Conservation (phyloP, 305 asterid species). For the Fraxinus platypoda region DNA sequence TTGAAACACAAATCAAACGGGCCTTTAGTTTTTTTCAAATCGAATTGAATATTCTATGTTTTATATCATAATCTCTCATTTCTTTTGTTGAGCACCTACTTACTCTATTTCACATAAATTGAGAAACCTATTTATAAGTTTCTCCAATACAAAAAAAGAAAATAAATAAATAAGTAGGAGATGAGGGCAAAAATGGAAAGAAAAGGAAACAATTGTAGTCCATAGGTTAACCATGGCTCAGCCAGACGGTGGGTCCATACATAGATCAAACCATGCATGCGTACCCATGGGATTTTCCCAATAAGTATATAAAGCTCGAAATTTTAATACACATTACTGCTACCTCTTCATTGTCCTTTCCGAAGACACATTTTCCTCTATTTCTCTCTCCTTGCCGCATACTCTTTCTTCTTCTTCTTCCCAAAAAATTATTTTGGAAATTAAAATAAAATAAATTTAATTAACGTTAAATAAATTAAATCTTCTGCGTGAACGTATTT, state of each 20-base stretch:
- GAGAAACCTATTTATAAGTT: not conserved
- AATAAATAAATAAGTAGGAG: not conserved
- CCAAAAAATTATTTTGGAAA: not conserved
- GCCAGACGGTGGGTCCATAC: not conserved
- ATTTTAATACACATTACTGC: slow-evolving; percentile 1
- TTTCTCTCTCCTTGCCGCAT: slow-evolving; percentile 18
- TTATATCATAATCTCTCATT: not conserved
- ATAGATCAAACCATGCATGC: not conserved
- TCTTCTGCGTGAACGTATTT: not conserved
- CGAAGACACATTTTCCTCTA: not conserved
- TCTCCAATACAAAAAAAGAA: not conserved
- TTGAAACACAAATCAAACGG: no score
- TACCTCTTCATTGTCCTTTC: not conserved
- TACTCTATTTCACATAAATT: not conserved
- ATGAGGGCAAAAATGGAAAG: not conserved
- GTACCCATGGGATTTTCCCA: slow-evolving; percentile 17
- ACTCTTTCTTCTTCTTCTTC: slow-evolving; percentile 16
- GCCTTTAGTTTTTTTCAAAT: not conserved
- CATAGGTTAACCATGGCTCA: slow-evolving; percentile 1
- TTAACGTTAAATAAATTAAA: not conserved
- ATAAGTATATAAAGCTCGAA: slow-evolving; percentile 22
- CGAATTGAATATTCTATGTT: not conserved
- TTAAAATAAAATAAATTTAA: not conserved
- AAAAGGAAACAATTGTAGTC: not conserved
- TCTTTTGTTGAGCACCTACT: not conserved